Conservation (phyloP, 2,329 filamentous ascomycete species). For the Pseudogymnoascus sp. region DNA sequence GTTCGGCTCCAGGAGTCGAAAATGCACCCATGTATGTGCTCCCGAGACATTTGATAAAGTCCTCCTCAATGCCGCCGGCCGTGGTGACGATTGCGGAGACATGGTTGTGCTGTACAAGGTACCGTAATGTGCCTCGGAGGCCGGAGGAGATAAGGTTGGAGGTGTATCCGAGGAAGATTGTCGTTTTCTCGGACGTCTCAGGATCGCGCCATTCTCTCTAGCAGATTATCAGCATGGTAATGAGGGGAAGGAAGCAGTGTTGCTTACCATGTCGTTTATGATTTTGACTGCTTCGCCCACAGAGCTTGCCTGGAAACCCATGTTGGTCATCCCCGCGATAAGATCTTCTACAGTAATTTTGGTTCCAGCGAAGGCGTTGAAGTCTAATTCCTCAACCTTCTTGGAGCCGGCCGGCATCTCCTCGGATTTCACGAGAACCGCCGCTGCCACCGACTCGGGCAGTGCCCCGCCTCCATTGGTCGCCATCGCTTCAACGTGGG, state of each 20-base stretch:
- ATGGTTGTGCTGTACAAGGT: constrained; percentile 85
- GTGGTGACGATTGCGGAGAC: constrained; percentile 92
- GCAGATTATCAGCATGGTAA: constrained; percentile 17
- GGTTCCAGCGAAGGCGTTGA: constrained; percentile 67
- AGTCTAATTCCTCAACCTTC: constrained; percentile 85
- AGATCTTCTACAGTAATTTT: constrained; percentile 82
- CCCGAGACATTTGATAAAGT: constrained; percentile 96
- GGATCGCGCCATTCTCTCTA: constrained; percentile 74
- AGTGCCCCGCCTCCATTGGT: constrained; percentile 26
- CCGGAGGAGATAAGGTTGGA: constrained; percentile 97
- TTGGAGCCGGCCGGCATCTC: constrained; percentile 71
- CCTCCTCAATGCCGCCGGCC: constrained; percentile 90
- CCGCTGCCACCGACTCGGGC: constrained; percentile 61
- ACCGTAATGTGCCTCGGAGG: constrained; percentile 82
- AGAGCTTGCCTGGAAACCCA: constrained; percentile 76
- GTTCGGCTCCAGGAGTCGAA: constrained; percentile 62
- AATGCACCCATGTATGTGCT: constrained; percentile 91
- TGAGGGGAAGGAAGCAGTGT: not conserved
- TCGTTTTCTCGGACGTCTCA: constrained; percentile 70
- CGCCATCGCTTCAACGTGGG: not conserved
- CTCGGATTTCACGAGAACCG: constrained; percentile 77
- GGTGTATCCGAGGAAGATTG: constrained; percentile 95
- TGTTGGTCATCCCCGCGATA: constrained; percentile 70
- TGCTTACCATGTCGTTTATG: constrained; percentile 82
- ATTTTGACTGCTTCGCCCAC: constrained; percentile 83